Percentiles rank a stretch among this genome's conserved stretches.
Conservation (phyloP, 2,329 filamentous ascomycete genomes). For the Endothia cerciana region DNA sequence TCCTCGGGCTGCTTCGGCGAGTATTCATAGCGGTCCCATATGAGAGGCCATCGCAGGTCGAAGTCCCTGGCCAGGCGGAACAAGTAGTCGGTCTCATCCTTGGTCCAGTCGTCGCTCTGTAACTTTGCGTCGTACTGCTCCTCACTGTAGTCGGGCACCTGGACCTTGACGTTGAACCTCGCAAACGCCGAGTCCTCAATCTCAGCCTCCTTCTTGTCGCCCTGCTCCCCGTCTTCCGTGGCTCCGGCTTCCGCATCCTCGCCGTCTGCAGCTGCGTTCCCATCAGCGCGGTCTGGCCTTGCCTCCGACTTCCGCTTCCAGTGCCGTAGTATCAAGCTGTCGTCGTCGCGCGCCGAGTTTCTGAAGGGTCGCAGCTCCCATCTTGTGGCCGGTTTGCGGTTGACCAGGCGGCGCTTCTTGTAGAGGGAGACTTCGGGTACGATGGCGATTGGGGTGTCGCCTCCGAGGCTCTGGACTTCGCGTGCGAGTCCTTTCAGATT, state of each 20-base stretch:
- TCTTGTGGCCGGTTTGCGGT: slow-evolving; percentile 57
- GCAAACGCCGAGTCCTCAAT: slow-evolving; percentile 70
- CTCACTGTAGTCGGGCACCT: slow-evolving; percentile 80
- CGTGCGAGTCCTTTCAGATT: slow-evolving; percentile 67
- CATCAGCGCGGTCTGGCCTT: slow-evolving; percentile 40
- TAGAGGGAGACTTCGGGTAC: slow-evolving; percentile 63
- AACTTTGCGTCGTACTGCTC: slow-evolving; percentile 82
- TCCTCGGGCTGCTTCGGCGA: slow-evolving; percentile 50
- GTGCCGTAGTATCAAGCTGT: slow-evolving; percentile 70
- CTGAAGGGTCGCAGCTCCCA: slow-evolving; percentile 75
- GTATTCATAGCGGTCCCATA: slow-evolving; percentile 92
- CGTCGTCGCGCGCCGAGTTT: slow-evolving; percentile 76
- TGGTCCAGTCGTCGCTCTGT: slow-evolving; percentile 79
- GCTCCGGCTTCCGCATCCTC: slow-evolving; percentile 40
- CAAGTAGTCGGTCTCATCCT: slow-evolving; percentile 92
- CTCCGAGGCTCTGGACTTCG: slow-evolving; percentile 67
- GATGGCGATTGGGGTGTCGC: slow-evolving; percentile 69
- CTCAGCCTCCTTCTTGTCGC: slow-evolving; percentile 32
- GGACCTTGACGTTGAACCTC: slow-evolving; percentile 84
- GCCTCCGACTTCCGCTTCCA: slow-evolving; percentile 71
- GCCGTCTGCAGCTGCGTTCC: slow-evolving; percentile 37
- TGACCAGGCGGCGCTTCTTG: slow-evolving; percentile 61
- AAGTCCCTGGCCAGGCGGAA: slow-evolving; percentile 75
- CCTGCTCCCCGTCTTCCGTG: slow-evolving; percentile 20
- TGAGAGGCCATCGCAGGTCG: slow-evolving; percentile 87